phyloP scores from a whole-genome alignment of 2,329 filamentous ascomycete species.

The Aspergillus melleus region DNA sequence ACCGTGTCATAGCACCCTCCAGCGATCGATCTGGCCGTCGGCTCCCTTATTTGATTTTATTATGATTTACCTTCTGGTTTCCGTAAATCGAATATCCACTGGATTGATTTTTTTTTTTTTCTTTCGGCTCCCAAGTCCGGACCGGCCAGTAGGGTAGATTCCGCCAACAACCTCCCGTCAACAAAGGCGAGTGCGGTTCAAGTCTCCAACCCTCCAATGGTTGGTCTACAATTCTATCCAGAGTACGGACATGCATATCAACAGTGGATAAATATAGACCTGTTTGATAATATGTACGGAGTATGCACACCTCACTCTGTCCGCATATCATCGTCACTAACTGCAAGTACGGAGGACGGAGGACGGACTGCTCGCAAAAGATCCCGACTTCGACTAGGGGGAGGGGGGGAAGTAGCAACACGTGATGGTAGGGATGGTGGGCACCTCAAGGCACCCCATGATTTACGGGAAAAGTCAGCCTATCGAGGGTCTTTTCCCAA shows the following conservation, averaged over 20 bases:
- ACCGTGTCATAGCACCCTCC: constrained; percentile 4
- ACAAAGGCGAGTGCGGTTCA: neutral
- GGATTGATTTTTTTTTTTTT: neutral
- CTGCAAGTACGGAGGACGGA: neutral
- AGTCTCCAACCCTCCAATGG: neutral
- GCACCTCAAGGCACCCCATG: neutral
- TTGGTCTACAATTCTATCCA: too few species aligned
- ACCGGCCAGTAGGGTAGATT: neutral
- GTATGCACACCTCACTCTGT: neutral
- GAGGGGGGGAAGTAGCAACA: neutral
- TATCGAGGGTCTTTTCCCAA: neutral
- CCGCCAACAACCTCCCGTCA: neutral
- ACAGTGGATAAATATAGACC: neutral
- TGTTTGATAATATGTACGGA: neutral
- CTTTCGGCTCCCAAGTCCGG: neutral
- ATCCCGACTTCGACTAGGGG: neutral
- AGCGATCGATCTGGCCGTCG: constrained; percentile 5
- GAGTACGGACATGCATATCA: neutral
- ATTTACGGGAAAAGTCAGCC: neutral
- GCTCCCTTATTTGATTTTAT: constrained; percentile 2
- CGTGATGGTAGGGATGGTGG: neutral
- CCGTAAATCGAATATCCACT: neutral
- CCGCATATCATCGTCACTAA: neutral
- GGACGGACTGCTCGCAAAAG: neutral
- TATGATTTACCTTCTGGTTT: neutral